Evolutionary conservation across 2,329 filamentous ascomycete species (phyloP).

Genomic region (Apiospora kogelbergensis): DNA sequence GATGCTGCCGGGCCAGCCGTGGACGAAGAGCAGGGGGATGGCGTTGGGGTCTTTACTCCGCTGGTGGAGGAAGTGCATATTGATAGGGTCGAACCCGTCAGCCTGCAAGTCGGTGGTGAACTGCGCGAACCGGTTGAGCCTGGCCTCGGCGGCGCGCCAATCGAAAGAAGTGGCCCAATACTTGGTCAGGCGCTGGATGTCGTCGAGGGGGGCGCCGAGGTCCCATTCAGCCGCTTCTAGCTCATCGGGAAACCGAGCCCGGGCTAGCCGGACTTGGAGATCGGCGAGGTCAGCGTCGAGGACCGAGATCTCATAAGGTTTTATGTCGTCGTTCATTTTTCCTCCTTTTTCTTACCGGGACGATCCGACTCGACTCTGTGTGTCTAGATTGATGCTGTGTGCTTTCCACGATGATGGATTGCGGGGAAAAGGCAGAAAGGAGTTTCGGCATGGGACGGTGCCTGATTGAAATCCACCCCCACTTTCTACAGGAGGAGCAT

Average conservation of each 20-base stretch:
- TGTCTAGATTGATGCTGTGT: neutral
- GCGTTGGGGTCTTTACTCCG: conserved; percentile 45
- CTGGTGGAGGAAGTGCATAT: conserved; percentile 63
- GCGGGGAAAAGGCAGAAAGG: neutral
- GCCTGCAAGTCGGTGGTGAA: conserved; percentile 54
- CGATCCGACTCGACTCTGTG: neutral
- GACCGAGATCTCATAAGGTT: conserved; percentile 49
- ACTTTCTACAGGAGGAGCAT: neutral
- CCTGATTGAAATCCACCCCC: neutral
- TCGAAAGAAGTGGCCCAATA: conserved; percentile 60
- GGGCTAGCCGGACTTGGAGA: conserved; percentile 55
- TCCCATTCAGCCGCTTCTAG: conserved; percentile 51
- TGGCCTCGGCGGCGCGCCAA: conserved; percentile 60
- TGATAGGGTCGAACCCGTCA: conserved; percentile 56
- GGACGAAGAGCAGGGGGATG: conserved; percentile 28
- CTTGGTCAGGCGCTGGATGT: conserved; percentile 57
- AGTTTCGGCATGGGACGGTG: neutral
- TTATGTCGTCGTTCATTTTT: conserved; percentile 9
- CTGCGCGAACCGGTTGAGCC: conserved; percentile 61
- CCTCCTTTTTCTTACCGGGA: neutral
- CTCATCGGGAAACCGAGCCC: conserved; percentile 57
- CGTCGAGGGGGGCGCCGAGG: conserved; percentile 58
- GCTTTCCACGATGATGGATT: neutral
- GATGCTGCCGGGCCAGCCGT: conserved; percentile 57
- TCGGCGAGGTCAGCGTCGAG: conserved; percentile 50